Conservation (phyloP, 2,329 filamentous ascomycete species). For the Nannizziopsis arthrosporioides region DNA sequence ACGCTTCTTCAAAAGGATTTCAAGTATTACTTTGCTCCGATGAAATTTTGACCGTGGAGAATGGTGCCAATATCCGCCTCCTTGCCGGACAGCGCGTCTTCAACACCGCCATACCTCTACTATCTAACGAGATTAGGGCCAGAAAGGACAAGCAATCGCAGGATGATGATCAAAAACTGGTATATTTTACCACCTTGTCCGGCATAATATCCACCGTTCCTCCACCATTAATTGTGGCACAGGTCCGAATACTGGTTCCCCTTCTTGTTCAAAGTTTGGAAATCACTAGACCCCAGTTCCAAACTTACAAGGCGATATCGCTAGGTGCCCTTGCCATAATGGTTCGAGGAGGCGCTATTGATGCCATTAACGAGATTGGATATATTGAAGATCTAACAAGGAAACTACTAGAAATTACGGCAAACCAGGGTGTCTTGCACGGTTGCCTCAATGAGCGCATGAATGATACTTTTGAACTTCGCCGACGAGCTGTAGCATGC, state of each 20-base stretch:
- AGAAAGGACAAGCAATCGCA: constrained; percentile 9
- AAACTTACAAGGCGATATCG: constrained; percentile 48
- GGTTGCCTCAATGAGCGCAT: too few relatives aligned
- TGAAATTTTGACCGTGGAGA: constrained; percentile 48
- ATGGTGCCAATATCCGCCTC: constrained; percentile 50
- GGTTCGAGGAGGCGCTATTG: constrained; percentile 45
- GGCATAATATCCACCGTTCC: constrained; percentile 50
- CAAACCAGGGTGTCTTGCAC: not conserved
- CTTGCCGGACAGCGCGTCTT: constrained; percentile 55
- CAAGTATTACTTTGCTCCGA: constrained; percentile 48
- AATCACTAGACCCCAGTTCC: constrained; percentile 35
- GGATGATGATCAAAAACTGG: constrained; percentile 38
- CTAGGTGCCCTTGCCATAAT: constrained; percentile 48
- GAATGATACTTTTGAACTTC: constrained; percentile 21
- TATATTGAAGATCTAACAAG: constrained; percentile 48
- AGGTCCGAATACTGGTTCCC: constrained; percentile 46
- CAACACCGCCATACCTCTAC: constrained; percentile 45
- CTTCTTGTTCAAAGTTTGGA: constrained; percentile 54
- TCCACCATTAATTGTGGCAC: constrained; percentile 48
- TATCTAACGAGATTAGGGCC: constrained; percentile 38
- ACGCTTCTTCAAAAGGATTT: constrained; percentile 46
- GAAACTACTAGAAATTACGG: constrained; percentile 37
- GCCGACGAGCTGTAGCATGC: constrained; percentile 28
- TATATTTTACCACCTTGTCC: constrained; percentile 52
- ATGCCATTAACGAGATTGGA: constrained; percentile 40